Percentiles rank a stretch among this genome's conserved stretches.
Evolutionary conservation across 129 eudicot genomes (phyloP).

Genomic region (Lonicera japonica): DNA sequence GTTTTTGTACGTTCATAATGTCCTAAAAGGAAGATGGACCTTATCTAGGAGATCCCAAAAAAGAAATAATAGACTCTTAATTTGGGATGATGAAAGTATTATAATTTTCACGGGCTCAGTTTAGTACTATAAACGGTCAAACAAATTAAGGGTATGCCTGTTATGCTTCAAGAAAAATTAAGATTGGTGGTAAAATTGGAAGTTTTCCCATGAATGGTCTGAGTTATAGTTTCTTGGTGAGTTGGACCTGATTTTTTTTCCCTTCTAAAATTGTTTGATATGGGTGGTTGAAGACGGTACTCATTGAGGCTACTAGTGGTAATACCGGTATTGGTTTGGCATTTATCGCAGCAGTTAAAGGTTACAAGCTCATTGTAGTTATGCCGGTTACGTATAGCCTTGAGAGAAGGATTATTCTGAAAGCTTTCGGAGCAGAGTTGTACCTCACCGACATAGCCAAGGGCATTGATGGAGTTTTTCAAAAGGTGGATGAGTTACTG

Average conservation of each 20-base stretch:
- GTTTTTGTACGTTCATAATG: too few species aligned
- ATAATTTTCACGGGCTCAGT: too few species aligned
- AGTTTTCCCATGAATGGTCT: background rate
- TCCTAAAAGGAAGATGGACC: too few species aligned
- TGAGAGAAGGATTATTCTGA: constrained; percentile 56
- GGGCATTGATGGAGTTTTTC: constrained; percentile 31
- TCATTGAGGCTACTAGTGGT: constrained; percentile 64
- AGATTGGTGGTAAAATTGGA: background rate
- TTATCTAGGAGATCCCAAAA: too few species aligned
- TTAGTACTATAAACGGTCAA: too few species aligned
- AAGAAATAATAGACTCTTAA: too few species aligned
- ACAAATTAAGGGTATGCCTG: too few species aligned
- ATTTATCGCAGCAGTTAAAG: constrained; percentile 57
- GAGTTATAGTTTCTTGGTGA: background rate
- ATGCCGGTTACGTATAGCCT: constrained; percentile 55
- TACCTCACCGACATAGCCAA: constrained; percentile 35
- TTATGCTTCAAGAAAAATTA: background rate
- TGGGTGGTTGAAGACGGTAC: constrained; percentile 37
- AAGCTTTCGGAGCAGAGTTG: constrained; percentile 68
- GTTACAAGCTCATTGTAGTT: constrained; percentile 49
- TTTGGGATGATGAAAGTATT: too few species aligned
- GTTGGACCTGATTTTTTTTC: background rate
- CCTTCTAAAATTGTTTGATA: background rate
- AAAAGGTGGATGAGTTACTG: constrained; percentile 43
- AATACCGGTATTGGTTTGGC: constrained; percentile 83